Base-by-base conservation (phyloP, 116 monocot genomes). In the Thalassia testudinum region DNA sequence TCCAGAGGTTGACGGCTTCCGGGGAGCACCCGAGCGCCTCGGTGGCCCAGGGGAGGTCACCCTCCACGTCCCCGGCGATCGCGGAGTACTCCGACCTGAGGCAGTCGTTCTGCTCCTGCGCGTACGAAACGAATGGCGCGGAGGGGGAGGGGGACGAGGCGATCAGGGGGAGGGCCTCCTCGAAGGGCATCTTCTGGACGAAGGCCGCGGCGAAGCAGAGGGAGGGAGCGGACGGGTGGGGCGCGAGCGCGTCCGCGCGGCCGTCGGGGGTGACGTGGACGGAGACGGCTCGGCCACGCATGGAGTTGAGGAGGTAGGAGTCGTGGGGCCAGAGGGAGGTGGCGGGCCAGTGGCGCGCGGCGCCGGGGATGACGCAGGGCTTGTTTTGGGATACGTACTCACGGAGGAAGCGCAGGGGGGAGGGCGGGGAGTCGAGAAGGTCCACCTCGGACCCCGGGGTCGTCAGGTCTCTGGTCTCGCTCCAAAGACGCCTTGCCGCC, bases 21-120 rank as follows among this genome's bases (percentile, higher is more conserved):
- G 87, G 92, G 11, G 48, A 49, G 43, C 70, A 70, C 0, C 87
- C 92, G 13, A 92, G 53, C 1, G 92, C 82, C 53, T 80, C 87
- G 5, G 77, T 83, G 17, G 87, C 92, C 83, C 82, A 92, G 0
- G 74, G 68, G 17, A 92, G 70, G 49, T 92, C 72, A 3, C 59
- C 16, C 21, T 86, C 92, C 25, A 86, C 86, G 49, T 92, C 87
- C 20, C 26, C 72, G 21, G 68, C 59, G 38, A 92, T 64, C 1
- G 62, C 60, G 10, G 72, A 63, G 27, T 92, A 92, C 75, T 92
- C 87, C 0, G 51, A 66, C 14, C 80, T 62, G 43, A 92, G 68
- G 65, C 83, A 92, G 68, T 92, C 83, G 62, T 92, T 75, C 77
- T 92, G 86, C 77, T 92, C 80, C 73, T 92, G 92, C 8, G 72